Evolutionary conservation across 1,139 yeast species (phyloP), one percentile per base, ranked within the genome.

Genomic region (Pichia sp.): DNA sequence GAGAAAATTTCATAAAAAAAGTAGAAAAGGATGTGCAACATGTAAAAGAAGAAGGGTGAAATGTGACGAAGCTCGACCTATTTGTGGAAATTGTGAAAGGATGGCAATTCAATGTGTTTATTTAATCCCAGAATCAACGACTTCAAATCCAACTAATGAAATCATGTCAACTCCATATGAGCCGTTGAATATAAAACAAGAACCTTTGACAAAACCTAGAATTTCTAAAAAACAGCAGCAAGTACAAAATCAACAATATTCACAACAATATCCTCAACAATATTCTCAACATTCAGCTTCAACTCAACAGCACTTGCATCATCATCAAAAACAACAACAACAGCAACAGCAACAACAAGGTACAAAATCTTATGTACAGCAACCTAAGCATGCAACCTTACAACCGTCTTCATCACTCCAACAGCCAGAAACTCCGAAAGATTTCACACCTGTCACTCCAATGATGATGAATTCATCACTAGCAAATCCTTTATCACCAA

Each of bases 21-120:
- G 95, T 30, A 73, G 95, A 49, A 77, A 78, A 42, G 97, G 97
- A 0, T 90, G 97, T 63, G 75, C 81, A 37, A 86, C 95, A 1
- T 90, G 97, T 65, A 90, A 90, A 60, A 74, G 78, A 54, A 74
- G 97, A 55, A 69, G 97, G 45, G 96, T 90, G 39, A 90, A 90
- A 61, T 90, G 97, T 69, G 97, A 90, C 62, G 97, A 90, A 62
- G 69, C 71, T 0, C 83, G 80, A 54, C 97, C 97, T 0, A 61
- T 69, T 16, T 90, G 97, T 63, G 70, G 70, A 28, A 87, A 87
- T 64, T 90, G 97, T 63, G 66, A 70, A 46, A 81, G 85, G 53
- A 75, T 89, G 77, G 82, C 82, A 34, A 69, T 90, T 34, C 83
- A 76, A 30, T 90, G 97, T 67, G 75, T 80, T 0, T 84, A 82